phyloP scores from a whole-genome alignment of 345 rosid genomes.

The Bruguiera gymnorhiza region DNA sequence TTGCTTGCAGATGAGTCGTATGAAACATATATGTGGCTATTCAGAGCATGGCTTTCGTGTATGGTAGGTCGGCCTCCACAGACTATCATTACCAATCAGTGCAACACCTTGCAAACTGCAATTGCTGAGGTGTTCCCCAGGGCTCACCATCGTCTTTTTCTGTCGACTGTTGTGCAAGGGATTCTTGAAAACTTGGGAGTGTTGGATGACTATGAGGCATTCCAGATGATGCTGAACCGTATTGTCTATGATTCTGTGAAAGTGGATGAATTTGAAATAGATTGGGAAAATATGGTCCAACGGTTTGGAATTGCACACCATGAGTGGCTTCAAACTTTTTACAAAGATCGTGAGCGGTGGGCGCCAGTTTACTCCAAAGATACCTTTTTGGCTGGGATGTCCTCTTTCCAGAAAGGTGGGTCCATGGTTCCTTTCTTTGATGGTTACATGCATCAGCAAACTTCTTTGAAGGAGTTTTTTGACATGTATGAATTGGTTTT shows the following conservation, averaged over 20 bases:
- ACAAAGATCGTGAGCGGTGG: conserved; percentile 75
- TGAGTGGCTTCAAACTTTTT: conserved; percentile 63
- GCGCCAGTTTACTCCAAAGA: conserved; percentile 81
- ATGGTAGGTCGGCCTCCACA: conserved; percentile 46
- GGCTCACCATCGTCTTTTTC: conserved; percentile 45
- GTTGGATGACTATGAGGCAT: conserved; percentile 46
- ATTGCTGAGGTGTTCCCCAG: conserved; percentile 56
- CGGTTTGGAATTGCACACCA: conserved; percentile 50
- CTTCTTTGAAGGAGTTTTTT: conserved; percentile 84
- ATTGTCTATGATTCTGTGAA: conserved; percentile 53
- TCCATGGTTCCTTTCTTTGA: conserved; percentile 52
- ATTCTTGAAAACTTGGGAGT: conserved; percentile 57
- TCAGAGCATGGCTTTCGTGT: conserved; percentile 58
- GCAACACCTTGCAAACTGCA: conserved; percentile 56
- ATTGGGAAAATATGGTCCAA: conserved; percentile 67
- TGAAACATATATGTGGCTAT: conserved; percentile 63
- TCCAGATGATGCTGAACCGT: conserved; percentile 46
- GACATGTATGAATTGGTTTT: conserved; percentile 74
- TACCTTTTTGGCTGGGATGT: conserved; percentile 60
- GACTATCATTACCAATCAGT: conserved; percentile 56
- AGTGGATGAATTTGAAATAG: conserved; percentile 65
- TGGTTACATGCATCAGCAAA: conserved; percentile 65
- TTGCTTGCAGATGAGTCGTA: conserved; percentile 57
- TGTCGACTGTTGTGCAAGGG: conserved; percentile 47
- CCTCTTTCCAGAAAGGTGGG: conserved; percentile 53